Conservation (phyloP, 306 rosid genomes). For the Oxytropis ochrocephala region DNA sequence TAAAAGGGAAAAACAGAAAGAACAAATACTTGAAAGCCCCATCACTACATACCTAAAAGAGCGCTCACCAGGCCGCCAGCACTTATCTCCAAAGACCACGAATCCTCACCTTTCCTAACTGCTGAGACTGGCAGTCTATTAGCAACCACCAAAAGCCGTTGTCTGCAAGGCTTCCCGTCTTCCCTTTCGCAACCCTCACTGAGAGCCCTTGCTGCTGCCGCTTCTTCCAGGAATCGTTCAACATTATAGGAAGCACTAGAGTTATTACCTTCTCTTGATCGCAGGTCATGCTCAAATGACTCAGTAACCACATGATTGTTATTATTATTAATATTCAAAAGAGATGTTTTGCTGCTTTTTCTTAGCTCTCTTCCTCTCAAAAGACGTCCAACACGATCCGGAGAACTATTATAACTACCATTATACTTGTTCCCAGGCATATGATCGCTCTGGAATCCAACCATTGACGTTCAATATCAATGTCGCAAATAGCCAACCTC, state of each 20-base stretch:
- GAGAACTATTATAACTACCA: constrained; percentile 29
- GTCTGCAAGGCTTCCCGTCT: constrained; percentile 48
- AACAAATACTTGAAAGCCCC: not conserved
- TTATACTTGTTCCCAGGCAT: constrained; percentile 69
- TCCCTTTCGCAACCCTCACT: constrained; percentile 42
- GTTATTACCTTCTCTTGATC: constrained; percentile 49
- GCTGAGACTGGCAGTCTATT: constrained; percentile 95
- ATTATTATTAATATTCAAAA: constrained; percentile 18
- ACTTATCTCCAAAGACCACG: constrained; percentile 80
- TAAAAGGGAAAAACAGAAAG: not conserved
- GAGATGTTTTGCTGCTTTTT: constrained; percentile 42
- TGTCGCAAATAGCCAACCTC: constrained; percentile 21
- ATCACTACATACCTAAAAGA: constrained; percentile 66
- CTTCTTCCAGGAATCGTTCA: constrained; percentile 41
- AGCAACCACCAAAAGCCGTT: constrained; percentile 85
- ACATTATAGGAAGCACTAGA: constrained; percentile 23
- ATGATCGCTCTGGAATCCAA: constrained; percentile 52
- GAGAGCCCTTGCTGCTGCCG: constrained; percentile 29
- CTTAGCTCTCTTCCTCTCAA: constrained; percentile 56
- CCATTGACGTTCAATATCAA: constrained; percentile 34
- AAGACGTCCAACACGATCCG: constrained; percentile 62
- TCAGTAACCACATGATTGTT: constrained; percentile 30
- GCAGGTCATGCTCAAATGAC: constrained; percentile 39
- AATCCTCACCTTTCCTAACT: constrained; percentile 67
- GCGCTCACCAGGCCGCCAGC: constrained; percentile 95